Evolutionary conservation across 768 basidiomycete genomes (phyloP).

Genomic region (Boletus sp.): DNA sequence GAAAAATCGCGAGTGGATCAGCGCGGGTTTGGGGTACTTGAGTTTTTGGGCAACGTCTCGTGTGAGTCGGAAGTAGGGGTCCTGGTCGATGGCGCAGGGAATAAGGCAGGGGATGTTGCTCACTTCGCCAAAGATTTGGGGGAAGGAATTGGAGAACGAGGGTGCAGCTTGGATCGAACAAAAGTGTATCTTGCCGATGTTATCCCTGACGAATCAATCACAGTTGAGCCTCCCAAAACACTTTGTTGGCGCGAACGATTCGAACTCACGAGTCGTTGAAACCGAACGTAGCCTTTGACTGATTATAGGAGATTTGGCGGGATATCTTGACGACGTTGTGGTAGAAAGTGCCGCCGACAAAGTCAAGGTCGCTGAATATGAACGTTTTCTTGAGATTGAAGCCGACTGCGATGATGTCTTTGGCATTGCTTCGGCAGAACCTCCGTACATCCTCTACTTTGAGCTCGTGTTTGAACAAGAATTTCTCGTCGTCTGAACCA

Average conservation of each 20-base stretch:
- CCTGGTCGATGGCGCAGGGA: slow-evolving; percentile 98
- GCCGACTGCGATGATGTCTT: slow-evolving; percentile 95
- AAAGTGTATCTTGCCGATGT: slow-evolving; percentile 97
- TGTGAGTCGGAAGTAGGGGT: slow-evolving; percentile 96
- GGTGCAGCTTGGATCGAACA: slow-evolving; percentile 93
- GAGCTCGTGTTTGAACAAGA: slow-evolving; percentile 93
- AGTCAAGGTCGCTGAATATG: slow-evolving; percentile 92
- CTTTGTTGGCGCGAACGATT: background rate
- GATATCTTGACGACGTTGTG: slow-evolving; percentile 91
- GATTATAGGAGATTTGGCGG: slow-evolving; percentile 87
- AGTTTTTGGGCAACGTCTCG: slow-evolving; percentile 92
- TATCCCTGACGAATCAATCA: slow-evolving; percentile 61
- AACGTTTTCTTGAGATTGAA: slow-evolving; percentile 91
- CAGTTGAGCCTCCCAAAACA: background rate
- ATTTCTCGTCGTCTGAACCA: slow-evolving; percentile 92
- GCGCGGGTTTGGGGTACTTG: slow-evolving; percentile 91
- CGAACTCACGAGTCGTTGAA: slow-evolving; percentile 87
- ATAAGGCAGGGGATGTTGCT: slow-evolving; percentile 90
- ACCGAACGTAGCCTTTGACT: slow-evolving; percentile 93
- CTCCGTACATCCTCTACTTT: slow-evolving; percentile 83
- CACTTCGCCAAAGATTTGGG: slow-evolving; percentile 87
- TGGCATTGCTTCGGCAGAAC: slow-evolving; percentile 84
- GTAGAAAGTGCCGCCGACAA: slow-evolving; percentile 91
- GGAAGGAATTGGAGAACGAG: slow-evolving; percentile 97
- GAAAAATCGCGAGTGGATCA: slow-evolving; percentile 96